phyloP scores from a whole-genome alignment of 2,329 filamentous ascomycete species.

The Fusarium sulawesiense region DNA sequence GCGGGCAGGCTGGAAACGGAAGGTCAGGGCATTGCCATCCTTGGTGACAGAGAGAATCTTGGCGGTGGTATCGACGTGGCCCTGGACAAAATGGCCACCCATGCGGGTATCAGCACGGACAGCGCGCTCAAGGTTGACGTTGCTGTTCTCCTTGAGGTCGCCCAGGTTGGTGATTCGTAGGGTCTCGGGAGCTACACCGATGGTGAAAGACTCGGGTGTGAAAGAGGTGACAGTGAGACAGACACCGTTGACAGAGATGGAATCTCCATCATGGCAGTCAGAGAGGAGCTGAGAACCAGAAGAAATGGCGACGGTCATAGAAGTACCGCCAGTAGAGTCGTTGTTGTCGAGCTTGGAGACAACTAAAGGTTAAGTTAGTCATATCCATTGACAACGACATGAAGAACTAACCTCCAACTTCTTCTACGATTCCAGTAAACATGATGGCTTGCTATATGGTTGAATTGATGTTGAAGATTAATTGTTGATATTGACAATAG shows the following conservation, averaged over 20 bases:
- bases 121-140: constrained; percentile 93
- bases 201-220: constrained; percentile 74
- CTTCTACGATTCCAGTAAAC: constrained; percentile 97
- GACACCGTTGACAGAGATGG: constrained; percentile 93
- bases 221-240: constrained; percentile 86
- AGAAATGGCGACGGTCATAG: constrained; percentile 82
- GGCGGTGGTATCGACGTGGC: constrained; percentile 93
- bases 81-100: constrained; percentile 98
- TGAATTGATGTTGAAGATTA: background rate
- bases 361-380: constrained; percentile 65
- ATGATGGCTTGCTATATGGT: constrained; percentile 60
- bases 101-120: constrained; percentile 92
- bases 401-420: constrained; percentile 81
- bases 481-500: background rate
- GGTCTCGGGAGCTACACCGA: constrained; percentile 95
- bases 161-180: constrained; percentile 97
- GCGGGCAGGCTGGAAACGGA: constrained; percentile 81
- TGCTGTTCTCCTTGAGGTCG: constrained; percentile 70
- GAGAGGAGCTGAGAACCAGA: constrained; percentile 77
- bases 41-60: constrained; percentile 76
- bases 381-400: background rate
- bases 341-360: constrained; percentile 84
- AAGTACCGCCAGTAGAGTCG: constrained; percentile 88
- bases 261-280: constrained; percentile 90
- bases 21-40: constrained; percentile 91